Evolutionary conservation across 305 asterid genomes (phyloP), one percentile per base, ranked within the genome.

Genomic region (Fraxinus dipetala): DNA sequence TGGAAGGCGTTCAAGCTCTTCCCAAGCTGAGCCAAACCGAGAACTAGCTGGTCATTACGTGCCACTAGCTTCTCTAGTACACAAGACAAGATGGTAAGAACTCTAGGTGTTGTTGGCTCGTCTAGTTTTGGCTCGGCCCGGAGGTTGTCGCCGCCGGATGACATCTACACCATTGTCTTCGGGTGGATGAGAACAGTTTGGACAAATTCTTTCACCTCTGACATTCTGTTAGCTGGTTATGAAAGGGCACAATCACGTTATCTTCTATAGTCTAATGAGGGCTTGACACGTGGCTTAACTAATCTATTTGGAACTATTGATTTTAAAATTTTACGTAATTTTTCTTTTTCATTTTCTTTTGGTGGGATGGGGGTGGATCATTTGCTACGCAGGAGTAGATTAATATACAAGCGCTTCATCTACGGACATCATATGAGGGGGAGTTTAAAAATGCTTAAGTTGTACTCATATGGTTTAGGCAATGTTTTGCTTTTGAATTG

Each of bases 41-140:
- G 16, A 78, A 81, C 36, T 43, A 93, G 74, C 78, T 74, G 88
- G 79, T 95, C 96, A 56, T 93, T 94, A 3, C 98, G 94, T 4
- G 85, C 84, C 78, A 95, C 98, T 1, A 95, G 89, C 85, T 87
- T 95, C 59, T 93, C 96, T 6, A 95, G 92, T 81, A 90, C 94
- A 88, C 78, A 74, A 22, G 98, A 92, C 0, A 95, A 82, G 77
- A 91, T 85, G 81, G 94, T 81, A 8, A 94, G 86, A 77, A 91
- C 98, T 78, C 97, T 83, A 4, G 98, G 98, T 0, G 88, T 67
- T 2, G 95, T 56, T 20, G 89, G 48, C 45, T 38, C 45, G 13
- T 8, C 45, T 38, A 38, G 45, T 38, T 38, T 38, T 38, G 45
- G 84, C 26, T 87, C 86, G 81, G 86, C 78, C 32, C 72, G 85